phyloP scores from a whole-genome alignment of 495 filamentous ascomycete species.

The Penicillium subrubescens region DNA sequence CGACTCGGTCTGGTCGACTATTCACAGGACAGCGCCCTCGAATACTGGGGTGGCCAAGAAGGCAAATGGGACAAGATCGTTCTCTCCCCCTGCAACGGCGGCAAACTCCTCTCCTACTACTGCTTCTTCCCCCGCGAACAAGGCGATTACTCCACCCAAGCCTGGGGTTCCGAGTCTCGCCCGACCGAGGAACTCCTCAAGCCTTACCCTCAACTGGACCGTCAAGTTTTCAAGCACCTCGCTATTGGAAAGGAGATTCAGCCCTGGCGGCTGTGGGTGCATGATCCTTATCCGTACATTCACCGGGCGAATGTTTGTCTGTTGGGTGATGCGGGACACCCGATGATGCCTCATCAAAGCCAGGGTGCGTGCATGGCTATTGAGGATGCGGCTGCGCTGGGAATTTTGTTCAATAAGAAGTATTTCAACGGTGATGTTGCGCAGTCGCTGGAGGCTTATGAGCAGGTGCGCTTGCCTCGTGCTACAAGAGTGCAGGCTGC shows the following conservation, averaged over 20 bases:
- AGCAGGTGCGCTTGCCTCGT: conserved; percentile 46
- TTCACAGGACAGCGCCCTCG: conserved; percentile 44
- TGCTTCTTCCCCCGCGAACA: conserved; percentile 51
- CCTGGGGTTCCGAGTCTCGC: conserved; percentile 40
- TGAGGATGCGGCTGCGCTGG: conserved; percentile 52
- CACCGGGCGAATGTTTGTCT: conserved; percentile 37
- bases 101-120: conserved; percentile 50
- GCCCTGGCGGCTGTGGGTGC: conserved; percentile 53
- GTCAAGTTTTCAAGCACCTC: conserved; percentile 42
- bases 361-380: conserved; percentile 55
- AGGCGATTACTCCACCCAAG: conserved; percentile 45
- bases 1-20: conserved; percentile 46
- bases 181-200: conserved; percentile 46
- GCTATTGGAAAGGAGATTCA: conserved; percentile 46
- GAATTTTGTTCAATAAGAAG: conserved; percentile 46
- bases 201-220: conserved; percentile 47
- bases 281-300: conserved; percentile 48
- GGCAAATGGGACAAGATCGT: conserved; percentile 54
- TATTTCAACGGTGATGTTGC: conserved; percentile 46
- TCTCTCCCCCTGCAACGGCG: conserved; percentile 50
- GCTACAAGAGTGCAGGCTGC: conserved; percentile 48
- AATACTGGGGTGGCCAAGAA: conserved; percentile 54
- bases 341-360: conserved; percentile 56
- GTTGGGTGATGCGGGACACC: conserved; percentile 44
- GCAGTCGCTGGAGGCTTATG: conserved; percentile 42